Base-by-base conservation (phyloP, 2,329 filamentous ascomycete genomes). In the Cordyceps militaris region DNA sequence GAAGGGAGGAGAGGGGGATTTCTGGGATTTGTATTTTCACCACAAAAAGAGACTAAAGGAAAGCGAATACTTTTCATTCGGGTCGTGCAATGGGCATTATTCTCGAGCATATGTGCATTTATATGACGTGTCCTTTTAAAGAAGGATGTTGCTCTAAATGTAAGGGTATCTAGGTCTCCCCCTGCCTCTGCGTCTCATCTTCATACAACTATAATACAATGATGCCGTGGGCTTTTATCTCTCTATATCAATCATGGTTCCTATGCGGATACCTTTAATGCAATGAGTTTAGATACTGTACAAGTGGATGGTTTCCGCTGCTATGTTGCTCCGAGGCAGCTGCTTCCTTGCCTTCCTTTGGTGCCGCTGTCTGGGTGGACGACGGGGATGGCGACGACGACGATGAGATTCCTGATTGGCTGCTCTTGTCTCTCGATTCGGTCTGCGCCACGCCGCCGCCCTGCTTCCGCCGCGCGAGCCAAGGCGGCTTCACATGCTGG, bases 211-310 rank as follows among this genome's bases (percentile, higher is more conserved):
- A 48, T 48, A 28, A 14, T 16, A 48, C 23, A 56, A 38, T 16
- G 32, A 8, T 32, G 47, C 26, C 14, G 38, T 34, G 34, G 14
- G 2, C 13, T n/a, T 26, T 28, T 19, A 21, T 19, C 28, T 30
- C 3, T 54, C 28, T 44, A 36, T 40, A 28, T 19, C 34, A 7
- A 32, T 21, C 6, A 16, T 1, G 4, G 38, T 4, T n/a, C 38
- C 32, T 21, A 6, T 19, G 8, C 16, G n/a, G 13, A 4, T 5
- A 8, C n/a, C 2, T 40, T 42, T 6, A 55, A 30, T 40, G 53
- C 44, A 56, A 49, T 32, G 53, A 56, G n/a, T 56, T 49, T 5
- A 56, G 23, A 42, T 56, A 56, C 32, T 56, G 43, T 49, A 56
- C 53, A 56, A 56, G 53, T n/a, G 53, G 53, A 19, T 56, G 53